phyloP scores from a whole-genome alignment of 73 alveolate genomes.

The Breviolum minutum region DNA sequence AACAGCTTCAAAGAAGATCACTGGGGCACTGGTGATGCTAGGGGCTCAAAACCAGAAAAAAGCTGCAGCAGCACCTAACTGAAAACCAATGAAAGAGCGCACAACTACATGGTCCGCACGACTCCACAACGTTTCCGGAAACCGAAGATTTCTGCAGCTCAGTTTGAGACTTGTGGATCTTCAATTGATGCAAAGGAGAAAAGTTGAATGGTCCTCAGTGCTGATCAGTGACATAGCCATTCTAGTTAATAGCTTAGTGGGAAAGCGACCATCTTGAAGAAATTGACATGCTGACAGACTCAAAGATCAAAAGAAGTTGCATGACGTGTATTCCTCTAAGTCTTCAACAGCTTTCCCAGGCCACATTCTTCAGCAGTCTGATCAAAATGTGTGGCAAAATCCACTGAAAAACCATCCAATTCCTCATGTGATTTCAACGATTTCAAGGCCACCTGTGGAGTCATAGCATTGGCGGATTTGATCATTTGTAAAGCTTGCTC shows the following conservation, averaged over 20 bases:
- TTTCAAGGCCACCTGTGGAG: conserved; percentile 59
- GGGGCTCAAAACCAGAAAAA: conserved; percentile 62
- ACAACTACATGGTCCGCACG: neutral
- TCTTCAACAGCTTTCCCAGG: conserved; percentile 55
- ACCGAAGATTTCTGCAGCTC: neutral
- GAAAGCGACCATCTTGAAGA: neutral
- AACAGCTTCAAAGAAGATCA: neutral
- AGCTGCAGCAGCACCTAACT: conserved; percentile 65
- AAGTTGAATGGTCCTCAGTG: conserved; percentile 59
- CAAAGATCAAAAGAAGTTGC: neutral
- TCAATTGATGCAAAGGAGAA: conserved; percentile 66
- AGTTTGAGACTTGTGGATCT: conserved; percentile 60
- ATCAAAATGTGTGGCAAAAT: neutral
- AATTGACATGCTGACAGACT: neutral
- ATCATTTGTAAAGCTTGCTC: conserved; percentile 51
- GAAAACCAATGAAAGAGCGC: neutral
- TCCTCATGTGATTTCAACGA: neutral
- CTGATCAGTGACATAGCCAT: neutral
- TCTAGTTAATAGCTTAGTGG: too few species aligned
- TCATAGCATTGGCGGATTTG: conserved; percentile 83
- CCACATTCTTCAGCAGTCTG: conserved; percentile 83
- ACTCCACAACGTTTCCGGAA: neutral
- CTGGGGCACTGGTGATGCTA: conserved; percentile 65
- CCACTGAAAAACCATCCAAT: neutral
- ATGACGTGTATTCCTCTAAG: neutral